phyloP scores from a whole-genome alignment of 2,329 filamentous ascomycete species.

The Scedosporium boydii region DNA sequence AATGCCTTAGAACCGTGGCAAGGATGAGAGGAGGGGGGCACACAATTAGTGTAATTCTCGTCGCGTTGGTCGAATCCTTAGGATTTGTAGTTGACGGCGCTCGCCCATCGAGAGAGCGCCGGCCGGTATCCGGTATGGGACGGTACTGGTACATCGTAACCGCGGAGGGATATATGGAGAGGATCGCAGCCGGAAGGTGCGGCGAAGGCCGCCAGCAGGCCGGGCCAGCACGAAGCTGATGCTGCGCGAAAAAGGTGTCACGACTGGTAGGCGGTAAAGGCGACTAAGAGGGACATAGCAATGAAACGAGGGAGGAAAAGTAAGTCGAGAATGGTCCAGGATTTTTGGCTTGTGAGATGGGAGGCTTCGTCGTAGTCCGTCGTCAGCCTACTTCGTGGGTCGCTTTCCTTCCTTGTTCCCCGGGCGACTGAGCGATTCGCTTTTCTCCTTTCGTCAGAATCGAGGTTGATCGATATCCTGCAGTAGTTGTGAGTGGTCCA shows the following conservation, averaged over 20 bases:
- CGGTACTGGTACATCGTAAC: neutral
- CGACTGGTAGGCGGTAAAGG: neutral
- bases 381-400: too few species aligned
- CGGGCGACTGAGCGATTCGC: too few species aligned
- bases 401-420: too few species aligned
- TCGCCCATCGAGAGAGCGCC: neutral
- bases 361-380: too few species aligned
- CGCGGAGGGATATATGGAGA: neutral
- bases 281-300: neutral
- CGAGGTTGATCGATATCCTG: too few species aligned
- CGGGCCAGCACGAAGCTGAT: neutral
- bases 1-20: neutral
- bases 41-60: neutral
- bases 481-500: too few species aligned
- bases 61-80: neutral
- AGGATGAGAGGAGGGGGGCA: neutral
- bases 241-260: neutral
- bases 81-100: neutral
- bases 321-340: too few species aligned
- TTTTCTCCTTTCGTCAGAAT: too few species aligned
- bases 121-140: neutral
- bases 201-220: neutral
- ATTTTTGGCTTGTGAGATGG: too few species aligned
- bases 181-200: neutral
- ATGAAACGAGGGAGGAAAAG: neutral